Base-by-base conservation (phyloP, 257 asterid species). In the Forsythia viridissima region DNA sequence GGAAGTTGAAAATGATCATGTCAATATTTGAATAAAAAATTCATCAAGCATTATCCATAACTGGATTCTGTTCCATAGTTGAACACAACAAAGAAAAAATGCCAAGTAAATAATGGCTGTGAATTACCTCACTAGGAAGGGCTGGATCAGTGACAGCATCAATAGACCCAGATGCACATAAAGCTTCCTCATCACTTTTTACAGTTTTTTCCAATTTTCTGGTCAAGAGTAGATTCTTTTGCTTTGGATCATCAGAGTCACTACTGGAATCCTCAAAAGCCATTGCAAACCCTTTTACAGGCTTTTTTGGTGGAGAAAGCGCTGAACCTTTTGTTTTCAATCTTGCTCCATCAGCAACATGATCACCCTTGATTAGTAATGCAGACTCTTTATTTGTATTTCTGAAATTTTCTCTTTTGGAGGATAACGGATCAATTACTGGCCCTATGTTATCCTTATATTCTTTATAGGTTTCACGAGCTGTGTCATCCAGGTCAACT, bases 71-170 rank as follows among this genome's bases (percentile, higher is more conserved):
- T 52, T 51, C 41, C 20, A 38, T 16, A 72, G 69, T 81, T 43
- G 51, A 66, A 61, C 67, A n/a, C 48, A 41, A 55, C 7, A 75
- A 71, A 57, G 4, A 18, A 43, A 65, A 71, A 15, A 48, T 30
- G 74, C 37, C 30, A 65, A 55, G 48, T 4, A 78, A 80, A 79
- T 72, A 73, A 77, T 3, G 61, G 39, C 21, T 13, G 36, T 36
- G 48, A 68, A 76, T 73, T 76, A 95, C 99, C 97, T 96, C 98
- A 77, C 90, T 83, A 30, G 98, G 98, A 81, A 96, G 82, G 79
- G 90, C 68, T 74, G 92, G 87, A 83, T 90, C 90, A 82, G 83
- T 77, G 68, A 85, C 79, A 82, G 82, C 76, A 84, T 86, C 80
- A 24, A 78, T 76, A 70, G 85, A 82, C 40, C 87, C 85, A 77